Base-by-base conservation (phyloP, 306 rosid species). In the Rosa lucieae region DNA sequence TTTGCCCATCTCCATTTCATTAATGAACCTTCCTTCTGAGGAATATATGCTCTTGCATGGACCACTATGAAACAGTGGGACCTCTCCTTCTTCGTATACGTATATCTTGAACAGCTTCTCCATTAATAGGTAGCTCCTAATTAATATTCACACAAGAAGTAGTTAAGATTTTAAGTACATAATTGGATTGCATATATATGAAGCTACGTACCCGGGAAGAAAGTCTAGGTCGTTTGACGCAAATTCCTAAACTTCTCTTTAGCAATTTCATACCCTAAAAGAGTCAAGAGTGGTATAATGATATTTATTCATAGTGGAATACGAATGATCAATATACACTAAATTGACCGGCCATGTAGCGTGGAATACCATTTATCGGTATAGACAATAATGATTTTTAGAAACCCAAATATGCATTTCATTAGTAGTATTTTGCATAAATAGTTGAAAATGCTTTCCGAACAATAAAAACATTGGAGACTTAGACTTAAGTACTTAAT, bases 61-160 rank as follows among this genome's bases (percentile, higher is more conserved):
- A 62, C 89, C 89, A 21, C 73, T 70, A n/a, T 90, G 94, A 65
- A 88, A 88, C 59, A 90, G 0, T 1, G 94, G 89, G 37, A 79
- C 80, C 72, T 90, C 90, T 48, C 92, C 94, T 83, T 90, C 94
- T 71, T 86, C 89, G 35, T 90, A 90, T 72, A 90, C 89, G 66
- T 72, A 90, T 20, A 86, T 80, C 87, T 88, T 90, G 82, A 90
- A 81, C 81, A 69, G 14, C 86, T 84, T 85, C 78, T 90, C 92
- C 94, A 90, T 90, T 89, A 85, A 86, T 40, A 81, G 42, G 78
- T 86, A 90, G 75, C 94, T 90, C 90, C 92, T 89, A 32, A 68
- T 46, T 8, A 15, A 55, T 39, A 13, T 48, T 10, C 17, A 23
- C 39, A 61, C 10, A 4, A 61, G 14, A 61, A n/a, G 63, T n/a